phyloP scores from a whole-genome alignment of 331 rosid species.

The Phaseolus coccineus region DNA sequence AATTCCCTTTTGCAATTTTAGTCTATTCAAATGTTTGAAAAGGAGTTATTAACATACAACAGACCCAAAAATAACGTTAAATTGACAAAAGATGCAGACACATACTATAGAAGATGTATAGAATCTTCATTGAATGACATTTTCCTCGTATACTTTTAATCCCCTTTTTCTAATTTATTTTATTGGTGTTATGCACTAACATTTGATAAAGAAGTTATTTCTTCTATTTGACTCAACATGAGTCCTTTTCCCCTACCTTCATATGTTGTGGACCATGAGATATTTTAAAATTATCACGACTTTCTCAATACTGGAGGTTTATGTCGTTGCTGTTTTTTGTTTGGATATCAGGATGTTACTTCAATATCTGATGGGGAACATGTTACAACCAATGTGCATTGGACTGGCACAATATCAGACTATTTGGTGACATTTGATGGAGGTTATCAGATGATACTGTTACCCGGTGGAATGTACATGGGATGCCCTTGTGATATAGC shows the following conservation, averaged over 20 bases:
- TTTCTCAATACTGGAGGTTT: background rate
- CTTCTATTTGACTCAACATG: constrained; percentile 6
- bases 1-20: background rate
- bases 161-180: constrained; percentile 1
- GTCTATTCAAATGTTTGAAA: background rate
- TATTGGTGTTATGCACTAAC: constrained; percentile 4
- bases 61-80: no score
- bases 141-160: background rate
- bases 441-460: constrained; percentile 77
- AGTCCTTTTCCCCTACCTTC: constrained; percentile 1
- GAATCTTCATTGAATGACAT: background rate
- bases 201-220: constrained; percentile 17
- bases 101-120: no score
- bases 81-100: no score
- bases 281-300: background rate
- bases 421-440: constrained; percentile 72
- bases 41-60: no score
- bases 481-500: constrained; percentile 87
- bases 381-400: constrained; percentile 75
- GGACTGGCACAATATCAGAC: constrained; percentile 77
- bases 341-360: constrained; percentile 65
- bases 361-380: constrained; percentile 61
- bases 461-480: constrained; percentile 97
- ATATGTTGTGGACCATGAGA: constrained; percentile 14
- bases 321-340: constrained; percentile 24